Evolutionary conservation across 345 rosid species (phyloP).

Genomic region (Heritiera fomes): DNA sequence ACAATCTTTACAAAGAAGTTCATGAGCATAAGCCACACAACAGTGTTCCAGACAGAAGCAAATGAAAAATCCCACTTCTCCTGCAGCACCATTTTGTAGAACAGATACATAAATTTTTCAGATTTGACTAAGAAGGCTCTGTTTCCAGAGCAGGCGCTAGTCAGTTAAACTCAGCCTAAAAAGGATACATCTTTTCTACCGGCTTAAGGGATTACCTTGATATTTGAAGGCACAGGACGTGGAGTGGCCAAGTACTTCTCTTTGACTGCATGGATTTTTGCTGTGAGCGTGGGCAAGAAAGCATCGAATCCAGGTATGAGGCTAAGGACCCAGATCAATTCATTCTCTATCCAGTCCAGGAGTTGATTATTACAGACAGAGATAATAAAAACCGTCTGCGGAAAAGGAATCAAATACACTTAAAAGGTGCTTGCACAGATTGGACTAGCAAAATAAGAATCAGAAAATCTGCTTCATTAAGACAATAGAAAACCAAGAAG

Average conservation of each 20-base stretch:
- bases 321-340: slow-evolving; percentile 78
- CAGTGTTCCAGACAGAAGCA: slow-evolving; percentile 73
- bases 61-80: slow-evolving; percentile 82
- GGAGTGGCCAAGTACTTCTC: slow-evolving; percentile 68
- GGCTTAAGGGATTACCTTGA: slow-evolving; percentile 44
- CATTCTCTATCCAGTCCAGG: slow-evolving; percentile 93
- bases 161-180: neutral
- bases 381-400: slow-evolving; percentile 89
- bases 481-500: neutral
- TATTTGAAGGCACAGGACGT: slow-evolving; percentile 46
- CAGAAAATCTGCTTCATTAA: neutral
- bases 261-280: slow-evolving; percentile 59
- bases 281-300: slow-evolving; percentile 53
- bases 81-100: slow-evolving; percentile 40
- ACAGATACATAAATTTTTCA: neutral
- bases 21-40: slow-evolving; percentile 92
- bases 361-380: slow-evolving; percentile 92
- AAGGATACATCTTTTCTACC: neutral
- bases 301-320: slow-evolving; percentile 72
- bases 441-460: neutral
- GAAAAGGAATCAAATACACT: neutral
- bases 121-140: neutral
- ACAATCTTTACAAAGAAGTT: slow-evolving; percentile 80
- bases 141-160: neutral
- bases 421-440: neutral